phyloP scores from a whole-genome alignment of 345 rosid genomes.

The Erucastrum elatum region DNA sequence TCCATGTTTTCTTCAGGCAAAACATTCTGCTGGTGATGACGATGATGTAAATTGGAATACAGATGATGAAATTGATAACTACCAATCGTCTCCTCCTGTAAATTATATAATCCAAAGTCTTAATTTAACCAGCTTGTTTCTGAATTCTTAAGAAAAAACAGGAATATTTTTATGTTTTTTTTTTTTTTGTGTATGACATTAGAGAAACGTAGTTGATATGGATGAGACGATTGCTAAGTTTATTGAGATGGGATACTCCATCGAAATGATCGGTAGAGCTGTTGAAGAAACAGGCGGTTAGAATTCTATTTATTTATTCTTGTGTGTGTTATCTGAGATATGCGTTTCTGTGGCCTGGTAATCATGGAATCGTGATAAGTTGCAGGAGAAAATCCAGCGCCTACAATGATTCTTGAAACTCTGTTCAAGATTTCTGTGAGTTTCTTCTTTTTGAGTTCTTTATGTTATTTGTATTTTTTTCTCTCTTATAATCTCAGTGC shows the following conservation, averaged over 20 bases:
- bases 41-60: neutral
- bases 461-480: neutral
- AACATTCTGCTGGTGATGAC: neutral
- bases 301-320: neutral
- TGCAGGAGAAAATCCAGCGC: constrained; percentile 1
- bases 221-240: constrained; percentile 6
- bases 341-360: neutral
- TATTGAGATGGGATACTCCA: constrained; percentile 15
- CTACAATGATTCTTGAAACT: constrained; percentile 20
- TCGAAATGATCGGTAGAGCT: constrained; percentile 1
- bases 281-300: neutral
- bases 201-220: neutral
- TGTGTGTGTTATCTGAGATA: neutral
- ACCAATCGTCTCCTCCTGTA: neutral
- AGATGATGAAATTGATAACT: constrained; percentile 6
- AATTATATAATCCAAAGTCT: neutral
- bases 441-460: neutral
- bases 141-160: neutral
- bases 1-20: neutral
- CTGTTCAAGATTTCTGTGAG: constrained; percentile 14
- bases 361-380: neutral
- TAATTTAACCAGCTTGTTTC: neutral
- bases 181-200: constrained; percentile 13
- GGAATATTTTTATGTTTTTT: neutral
- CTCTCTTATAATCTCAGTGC: neutral